Evolutionary conservation across 768 basidiomycete genomes (phyloP).

Genomic region (Xerocomellus dryophilus): DNA sequence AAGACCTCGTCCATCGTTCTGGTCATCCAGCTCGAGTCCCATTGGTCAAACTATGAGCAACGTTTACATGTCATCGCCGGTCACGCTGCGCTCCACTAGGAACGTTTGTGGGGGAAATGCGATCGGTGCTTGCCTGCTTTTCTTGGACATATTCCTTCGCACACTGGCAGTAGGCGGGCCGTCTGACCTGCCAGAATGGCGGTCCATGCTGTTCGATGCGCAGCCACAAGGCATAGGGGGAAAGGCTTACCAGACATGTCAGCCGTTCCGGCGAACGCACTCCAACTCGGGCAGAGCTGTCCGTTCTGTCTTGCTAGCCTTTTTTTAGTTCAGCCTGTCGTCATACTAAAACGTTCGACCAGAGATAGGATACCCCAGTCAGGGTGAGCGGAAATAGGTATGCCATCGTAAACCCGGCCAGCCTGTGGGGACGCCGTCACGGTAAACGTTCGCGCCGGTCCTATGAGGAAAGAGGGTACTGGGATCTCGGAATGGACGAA

Average conservation of each 20-base stretch:
- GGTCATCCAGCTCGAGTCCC: too few relatives aligned
- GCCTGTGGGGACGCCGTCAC: neutral
- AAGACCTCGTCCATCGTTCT: too few relatives aligned
- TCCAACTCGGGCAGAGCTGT: neutral
- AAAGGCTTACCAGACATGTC: slow-evolving; percentile 1
- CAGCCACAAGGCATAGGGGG: too few relatives aligned
- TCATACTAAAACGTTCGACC: slow-evolving; percentile 2
- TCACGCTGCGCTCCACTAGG: neutral
- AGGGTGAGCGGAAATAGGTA: neutral
- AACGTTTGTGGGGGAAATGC: neutral
- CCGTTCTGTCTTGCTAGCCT: neutral
- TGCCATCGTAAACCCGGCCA: neutral
- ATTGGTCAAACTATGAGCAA: too few relatives aligned
- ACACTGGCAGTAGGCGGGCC: slow-evolving; percentile 8
- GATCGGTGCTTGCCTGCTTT: neutral
- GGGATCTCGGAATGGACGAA: neutral
- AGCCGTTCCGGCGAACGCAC: slow-evolving; percentile 1
- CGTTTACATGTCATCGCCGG: too few relatives aligned
- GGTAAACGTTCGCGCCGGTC: neutral
- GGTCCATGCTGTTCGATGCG: neutral
- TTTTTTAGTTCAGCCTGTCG: neutral
- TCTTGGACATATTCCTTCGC: slow-evolving; percentile 6
- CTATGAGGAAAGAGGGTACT: neutral
- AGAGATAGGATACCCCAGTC: neutral
- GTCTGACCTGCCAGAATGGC: neutral